Evolutionary conservation across 2,329 filamentous ascomycete genomes (phyloP).

Genomic region (Arthrobotrys entomopaga): DNA sequence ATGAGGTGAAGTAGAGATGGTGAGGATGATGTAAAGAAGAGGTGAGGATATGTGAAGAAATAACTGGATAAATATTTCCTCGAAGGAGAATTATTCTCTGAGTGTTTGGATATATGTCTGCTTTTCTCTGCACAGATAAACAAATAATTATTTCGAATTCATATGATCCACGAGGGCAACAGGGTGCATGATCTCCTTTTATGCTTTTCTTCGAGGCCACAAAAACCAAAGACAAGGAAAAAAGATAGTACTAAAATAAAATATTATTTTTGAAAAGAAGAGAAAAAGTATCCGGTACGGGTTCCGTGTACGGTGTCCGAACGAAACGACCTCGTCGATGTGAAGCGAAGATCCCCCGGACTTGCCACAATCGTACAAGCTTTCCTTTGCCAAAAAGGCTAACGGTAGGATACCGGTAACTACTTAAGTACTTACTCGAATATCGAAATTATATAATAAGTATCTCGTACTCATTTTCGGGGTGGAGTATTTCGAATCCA

Average conservation of each 20-base stretch:
- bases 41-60: too few species aligned
- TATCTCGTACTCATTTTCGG: too few species aligned
- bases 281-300: conserved; percentile 41
- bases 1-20: too few species aligned
- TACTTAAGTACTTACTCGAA: too few species aligned
- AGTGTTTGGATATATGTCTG: not conserved
- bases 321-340: conserved; percentile 35
- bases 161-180: not conserved
- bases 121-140: conserved; percentile 13
- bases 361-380: conserved; percentile 54
- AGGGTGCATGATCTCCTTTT: conserved; percentile 39
- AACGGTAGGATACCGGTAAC: not conserved
- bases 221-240: not conserved
- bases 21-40: too few species aligned
- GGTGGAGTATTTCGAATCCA: too few species aligned
- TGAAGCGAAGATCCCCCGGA: conserved; percentile 36
- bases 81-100: too few species aligned
- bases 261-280: not conserved
- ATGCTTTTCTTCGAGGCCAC: conserved; percentile 26
- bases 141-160: conserved; percentile 7
- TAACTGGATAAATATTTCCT: too few species aligned
- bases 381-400: not conserved
- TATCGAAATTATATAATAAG: too few species aligned
- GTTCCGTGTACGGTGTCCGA: conserved; percentile 10
- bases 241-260: too few species aligned